Evolutionary conservation across 306 rosid species (phyloP), one percentile per base, ranked within the genome.

Genomic region (Potentilla sterilis): DNA sequence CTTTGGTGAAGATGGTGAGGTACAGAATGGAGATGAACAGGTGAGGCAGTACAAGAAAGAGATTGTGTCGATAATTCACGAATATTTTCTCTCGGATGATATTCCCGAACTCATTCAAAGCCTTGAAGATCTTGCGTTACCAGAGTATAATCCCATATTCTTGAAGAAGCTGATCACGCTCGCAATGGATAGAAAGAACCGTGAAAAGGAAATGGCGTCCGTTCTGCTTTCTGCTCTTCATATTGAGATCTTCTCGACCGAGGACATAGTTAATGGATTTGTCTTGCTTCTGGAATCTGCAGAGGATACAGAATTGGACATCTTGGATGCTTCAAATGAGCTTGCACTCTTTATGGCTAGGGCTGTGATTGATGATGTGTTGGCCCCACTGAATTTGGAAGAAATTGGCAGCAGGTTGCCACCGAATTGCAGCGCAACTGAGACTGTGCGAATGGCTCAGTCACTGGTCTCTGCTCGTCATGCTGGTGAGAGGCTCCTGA

Each of bases 121-220:
- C 87, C 92, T 95, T 75, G 97, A 90, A 81, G 99, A 95, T 85
- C 90, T 95, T 42, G 97, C 88, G 46, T 70, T 80, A 55, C 99
- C 99, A 0, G 90, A 92, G 83, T 86, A 85, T 74, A 95, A 95
- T 79, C 83, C 99, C 21, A 78, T 95, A 75, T 95, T 95, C 79
- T 77, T 95, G 89, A 95, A 95, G 97, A 95, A 78, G 87, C 82
- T 95, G 48, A 90, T 95, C 78, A 92, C 97, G 18, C 93, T 95
- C 59, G 99, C 99, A 16, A 81, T 95, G 97, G 99, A 95, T 83
- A 77, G 99, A 79, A 95, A 90, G 84, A 95, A 95, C 92, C 91
- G 87, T 77, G 99, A 95, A 80, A 95, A 95, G 87, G 99, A 95
- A 85, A 95, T 95, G 99, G 97, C 99, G 19, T 95, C 99, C 34